phyloP scores from a whole-genome alignment of 345 rosid genomes.

The Eucalyptus cloeziana region DNA sequence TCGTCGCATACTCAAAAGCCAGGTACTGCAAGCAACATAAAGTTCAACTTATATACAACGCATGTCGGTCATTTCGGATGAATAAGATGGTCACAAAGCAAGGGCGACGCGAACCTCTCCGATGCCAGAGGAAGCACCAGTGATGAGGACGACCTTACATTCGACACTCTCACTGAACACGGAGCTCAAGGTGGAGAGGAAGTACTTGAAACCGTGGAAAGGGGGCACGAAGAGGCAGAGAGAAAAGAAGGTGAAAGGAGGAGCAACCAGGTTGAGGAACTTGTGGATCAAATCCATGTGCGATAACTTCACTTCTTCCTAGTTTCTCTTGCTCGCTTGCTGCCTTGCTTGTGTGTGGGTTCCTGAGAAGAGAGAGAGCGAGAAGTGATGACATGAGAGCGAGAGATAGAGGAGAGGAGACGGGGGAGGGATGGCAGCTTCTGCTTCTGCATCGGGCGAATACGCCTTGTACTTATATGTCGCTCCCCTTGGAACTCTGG shows the following conservation, averaged over 20 bases:
- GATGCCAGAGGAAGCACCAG: too few species aligned
- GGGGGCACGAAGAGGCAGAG: slow-evolving; percentile 7
- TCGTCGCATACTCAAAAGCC: slow-evolving; percentile 44
- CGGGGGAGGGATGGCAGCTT: not conserved
- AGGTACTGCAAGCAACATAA: slow-evolving; percentile 9
- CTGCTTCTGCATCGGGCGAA: not conserved
- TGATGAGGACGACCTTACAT: too few species aligned
- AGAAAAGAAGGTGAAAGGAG: slow-evolving; percentile 1
- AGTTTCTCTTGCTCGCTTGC: not conserved
- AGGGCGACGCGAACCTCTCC: too few species aligned
- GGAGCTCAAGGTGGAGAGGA: too few species aligned
- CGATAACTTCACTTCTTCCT: too few species aligned
- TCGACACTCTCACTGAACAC: too few species aligned
- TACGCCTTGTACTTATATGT: not conserved
- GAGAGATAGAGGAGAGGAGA: not conserved
- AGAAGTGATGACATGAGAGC: not conserved
- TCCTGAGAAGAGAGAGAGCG: not conserved
- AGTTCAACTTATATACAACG: not conserved
- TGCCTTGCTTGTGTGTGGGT: not conserved
- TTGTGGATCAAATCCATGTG: not conserved
- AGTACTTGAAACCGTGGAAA: not conserved
- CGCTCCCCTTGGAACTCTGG: not conserved
- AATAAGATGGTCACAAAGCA: not conserved
- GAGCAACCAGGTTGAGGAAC: slow-evolving; percentile 4
- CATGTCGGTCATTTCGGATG: not conserved